phyloP scores from a whole-genome alignment of 208 protist genomes.

The Trypanosoma mega region DNA sequence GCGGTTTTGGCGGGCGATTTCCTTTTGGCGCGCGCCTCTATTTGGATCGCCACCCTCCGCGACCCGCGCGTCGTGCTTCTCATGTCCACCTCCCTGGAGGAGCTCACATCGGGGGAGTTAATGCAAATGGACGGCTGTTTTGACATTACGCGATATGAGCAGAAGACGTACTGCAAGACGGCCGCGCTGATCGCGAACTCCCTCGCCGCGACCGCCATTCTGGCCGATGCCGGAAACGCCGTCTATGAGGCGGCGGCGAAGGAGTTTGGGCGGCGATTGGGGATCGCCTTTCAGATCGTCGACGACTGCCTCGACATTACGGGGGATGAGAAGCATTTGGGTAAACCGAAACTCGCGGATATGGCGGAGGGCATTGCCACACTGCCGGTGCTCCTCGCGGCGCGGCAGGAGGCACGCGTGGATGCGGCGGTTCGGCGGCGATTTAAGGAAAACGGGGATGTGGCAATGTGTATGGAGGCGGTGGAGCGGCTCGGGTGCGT shows the following conservation, averaged over 20 bases:
- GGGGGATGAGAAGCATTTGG: slow-evolving; percentile 62
- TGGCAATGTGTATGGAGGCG: slow-evolving; percentile 42
- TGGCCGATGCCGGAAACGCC: slow-evolving; percentile 61
- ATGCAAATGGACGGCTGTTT: slow-evolving; percentile 93
- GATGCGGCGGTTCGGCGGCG: slow-evolving; percentile 58
- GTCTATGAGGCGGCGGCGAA: slow-evolving; percentile 48
- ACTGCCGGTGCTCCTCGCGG: slow-evolving; percentile 74
- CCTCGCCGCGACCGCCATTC: slow-evolving; percentile 85
- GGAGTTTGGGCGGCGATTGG: slow-evolving; percentile 92
- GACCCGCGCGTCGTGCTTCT: slow-evolving; percentile 88
- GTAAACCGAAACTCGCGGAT: slow-evolving; percentile 79
- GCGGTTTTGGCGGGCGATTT: slow-evolving; percentile 94
- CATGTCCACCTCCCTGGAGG: slow-evolving; percentile 91
- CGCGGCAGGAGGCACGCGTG: slow-evolving; percentile 48
- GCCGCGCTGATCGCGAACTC: slow-evolving; percentile 93
- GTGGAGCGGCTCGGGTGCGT: slow-evolving; percentile 52
- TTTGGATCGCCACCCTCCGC: slow-evolving; percentile 82
- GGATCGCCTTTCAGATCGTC: slow-evolving; percentile 94
- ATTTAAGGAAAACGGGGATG: slow-evolving; percentile 44
- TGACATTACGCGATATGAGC: slow-evolving; percentile 74
- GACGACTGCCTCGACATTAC: slow-evolving; percentile 95
- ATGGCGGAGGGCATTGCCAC: slow-evolving; percentile 83
- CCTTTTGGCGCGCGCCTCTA: slow-evolving; percentile 90
- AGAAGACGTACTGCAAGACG: slow-evolving; percentile 95
- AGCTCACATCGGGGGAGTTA: slow-evolving; percentile 93